Conservation (phyloP, 2,329 filamentous ascomycete genomes). For the Sporothrix brunneoviolacea region DNA sequence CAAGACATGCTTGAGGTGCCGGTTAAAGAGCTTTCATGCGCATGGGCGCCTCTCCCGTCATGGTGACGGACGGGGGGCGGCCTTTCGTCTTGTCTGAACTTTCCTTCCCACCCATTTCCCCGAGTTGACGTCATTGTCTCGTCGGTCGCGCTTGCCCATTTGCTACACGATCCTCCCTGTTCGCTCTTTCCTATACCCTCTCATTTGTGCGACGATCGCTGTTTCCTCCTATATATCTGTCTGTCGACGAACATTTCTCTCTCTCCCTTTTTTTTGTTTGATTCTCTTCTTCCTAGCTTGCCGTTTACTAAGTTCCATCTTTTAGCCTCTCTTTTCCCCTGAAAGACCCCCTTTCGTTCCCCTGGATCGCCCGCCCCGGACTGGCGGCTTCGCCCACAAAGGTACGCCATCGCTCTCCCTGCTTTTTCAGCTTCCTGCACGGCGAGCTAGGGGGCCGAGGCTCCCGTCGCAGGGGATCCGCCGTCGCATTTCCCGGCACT, state of each 20-base stretch:
- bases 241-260: not conserved
- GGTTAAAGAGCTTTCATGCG: not conserved
- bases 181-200: not conserved
- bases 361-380: slow-evolving; percentile 1
- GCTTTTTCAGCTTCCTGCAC: too few relatives aligned
- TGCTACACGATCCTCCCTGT: too few relatives aligned
- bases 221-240: slow-evolving; percentile 7
- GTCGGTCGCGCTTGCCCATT: slow-evolving; percentile 4
- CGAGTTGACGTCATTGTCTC: too few relatives aligned
- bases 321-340: too few relatives aligned
- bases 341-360: too few relatives aligned
- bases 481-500: too few relatives aligned
- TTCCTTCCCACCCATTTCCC: not conserved
- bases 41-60: not conserved
- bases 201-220: slow-evolving; percentile 3
- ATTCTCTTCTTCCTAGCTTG: too few relatives aligned
- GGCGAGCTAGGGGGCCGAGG: too few relatives aligned
- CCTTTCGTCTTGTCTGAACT: too few relatives aligned
- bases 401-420: too few relatives aligned
- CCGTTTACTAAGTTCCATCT: too few relatives aligned
- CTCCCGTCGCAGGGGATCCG: too few relatives aligned
- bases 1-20: not conserved
- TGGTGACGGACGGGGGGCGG: not conserved
- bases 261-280: not conserved
- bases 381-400: not conserved